Base-by-base conservation (phyloP, 768 basidiomycete genomes). In the Hypsizygus marmoreus region DNA sequence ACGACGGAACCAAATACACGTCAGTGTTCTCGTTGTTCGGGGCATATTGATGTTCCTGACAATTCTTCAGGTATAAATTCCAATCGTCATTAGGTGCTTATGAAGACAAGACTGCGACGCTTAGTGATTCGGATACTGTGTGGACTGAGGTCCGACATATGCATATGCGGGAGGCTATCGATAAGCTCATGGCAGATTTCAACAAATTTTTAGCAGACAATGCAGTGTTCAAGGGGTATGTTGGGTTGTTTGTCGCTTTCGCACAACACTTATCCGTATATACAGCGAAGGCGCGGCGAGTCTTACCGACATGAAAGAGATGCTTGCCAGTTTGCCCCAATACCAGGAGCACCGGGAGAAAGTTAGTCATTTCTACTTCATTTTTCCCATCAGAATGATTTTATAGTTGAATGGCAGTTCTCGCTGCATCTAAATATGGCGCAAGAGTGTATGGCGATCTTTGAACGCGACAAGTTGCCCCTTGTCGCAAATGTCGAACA, bases 111-210 rank as follows among this genome's bases (percentile, higher is more conserved):
- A 81, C 80, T 1, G 93, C 92, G 3, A 79, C 75, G 1, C 71
- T 99, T n/a, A 82, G 87, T 10, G 97, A 99, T 55, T 66, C 78
- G 4, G 97, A 99, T 64, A 77, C 79, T 31, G 86, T 97, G 1
- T 99, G 95, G 94, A 87, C 87, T 25, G 83, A 86, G 33, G 81
- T 97, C 45, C 85, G 95, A 48, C 97, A 98, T 63, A 84, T 97
- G 83, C 97, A 99, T 66, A 99, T 99, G 94, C 84, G 91, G 38
- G 97, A 99, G 68, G 91, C 95, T 1, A 95, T 98, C 57, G 92
- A 97, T 72, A 97, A 91, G 65, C 76, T 99, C 37, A 95, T 97
- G 88, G 80, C 79, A 11, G 92, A 97, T 69, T 98, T 99, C 68
- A 94, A 92, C 63, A 84, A 87, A 59, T 98, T 98, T 63, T 74